Evolutionary conservation across 176 grass and related monocot species (phyloP), one percentile per base, ranked within the genome.

Genomic region (Areca catechu): DNA sequence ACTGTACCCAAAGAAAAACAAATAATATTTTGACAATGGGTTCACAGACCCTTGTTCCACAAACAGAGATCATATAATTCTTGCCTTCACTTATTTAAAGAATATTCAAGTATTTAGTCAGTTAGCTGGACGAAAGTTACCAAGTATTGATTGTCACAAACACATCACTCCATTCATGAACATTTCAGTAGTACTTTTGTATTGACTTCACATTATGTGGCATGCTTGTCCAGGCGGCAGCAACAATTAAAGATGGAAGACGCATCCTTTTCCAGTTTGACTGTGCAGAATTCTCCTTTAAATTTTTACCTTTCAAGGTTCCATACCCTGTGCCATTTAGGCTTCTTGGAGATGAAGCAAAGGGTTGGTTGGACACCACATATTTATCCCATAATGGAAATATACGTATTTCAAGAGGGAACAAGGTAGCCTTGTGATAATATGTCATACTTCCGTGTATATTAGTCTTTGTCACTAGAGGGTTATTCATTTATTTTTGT

Each of bases 241-340:
- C 92, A 55, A 82, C 80, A 53, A 69, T 90, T 28, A 54, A 90
- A 65, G 80, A 88, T 80, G 80, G 92, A 64, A 87, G 82, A 30
- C 75, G 86, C 56, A 88, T 97, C 70, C 77, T 90, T 58, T 96
- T 97, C 66, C 77, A 80, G 60, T 90, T 97, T 80, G 86, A 97
- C 69, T 77, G 72, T 67, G 92, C 92, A 62, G 90, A 86, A 70
- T 95, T 95, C 56, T 54, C 69, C 21, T 82, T 90, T 79, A 97
- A 85, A 62, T 97, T 97, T 79, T 84, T 97, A 60, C 92, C 92
- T 73, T 90, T 97, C 60, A 97, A 97, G 67, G 86, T 97, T 79
- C 92, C 86, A 54, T 97, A 97, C 65, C 92, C 92, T 1, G 92
- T 97, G 64, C 92, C 92, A 28, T 97, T 96, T 58, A 82, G 69